phyloP scores from a whole-genome alignment of 2,329 filamentous ascomycete genomes.

The Alternaria consortialis region DNA sequence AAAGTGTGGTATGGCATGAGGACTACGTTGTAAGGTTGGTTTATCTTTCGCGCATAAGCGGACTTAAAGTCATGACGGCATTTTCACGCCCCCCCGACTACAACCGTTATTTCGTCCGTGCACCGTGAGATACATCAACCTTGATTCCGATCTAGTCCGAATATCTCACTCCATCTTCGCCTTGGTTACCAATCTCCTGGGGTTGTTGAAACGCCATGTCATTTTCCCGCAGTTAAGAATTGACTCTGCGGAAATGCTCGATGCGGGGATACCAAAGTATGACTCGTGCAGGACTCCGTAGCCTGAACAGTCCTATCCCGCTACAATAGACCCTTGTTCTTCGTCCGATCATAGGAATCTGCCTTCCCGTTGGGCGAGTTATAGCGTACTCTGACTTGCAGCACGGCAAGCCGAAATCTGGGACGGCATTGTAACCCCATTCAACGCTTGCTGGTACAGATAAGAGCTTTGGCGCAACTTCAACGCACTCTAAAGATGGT shows the following conservation, averaged over 20 bases:
- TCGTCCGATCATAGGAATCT: background rate
- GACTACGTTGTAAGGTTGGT: constrained; percentile 10
- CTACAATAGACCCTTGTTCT: background rate
- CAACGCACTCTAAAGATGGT: background rate
- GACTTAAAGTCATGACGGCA: constrained; percentile 38
- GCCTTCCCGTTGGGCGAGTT: background rate
- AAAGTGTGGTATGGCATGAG: constrained; percentile 42
- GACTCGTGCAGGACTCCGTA: no score
- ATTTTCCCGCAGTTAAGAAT: background rate
- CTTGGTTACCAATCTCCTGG: background rate
- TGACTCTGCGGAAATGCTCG: background rate
- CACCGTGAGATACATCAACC: background rate
- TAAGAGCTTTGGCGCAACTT: background rate
- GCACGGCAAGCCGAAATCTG: background rate
- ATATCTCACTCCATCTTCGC: background rate
- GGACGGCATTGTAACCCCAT: background rate
- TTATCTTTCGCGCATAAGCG: constrained; percentile 23
- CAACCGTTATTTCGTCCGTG: constrained; percentile 14
- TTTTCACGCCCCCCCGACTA: constrained; percentile 18
- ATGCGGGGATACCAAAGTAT: no score
- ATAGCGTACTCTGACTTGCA: background rate
- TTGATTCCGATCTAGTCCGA: constrained; percentile 1
- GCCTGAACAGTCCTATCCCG: background rate
- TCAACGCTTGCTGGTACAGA: background rate
- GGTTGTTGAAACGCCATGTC: background rate